Conservation (phyloP, 176 grass and related monocot species). For the Phoenix dactylifera region DNA sequence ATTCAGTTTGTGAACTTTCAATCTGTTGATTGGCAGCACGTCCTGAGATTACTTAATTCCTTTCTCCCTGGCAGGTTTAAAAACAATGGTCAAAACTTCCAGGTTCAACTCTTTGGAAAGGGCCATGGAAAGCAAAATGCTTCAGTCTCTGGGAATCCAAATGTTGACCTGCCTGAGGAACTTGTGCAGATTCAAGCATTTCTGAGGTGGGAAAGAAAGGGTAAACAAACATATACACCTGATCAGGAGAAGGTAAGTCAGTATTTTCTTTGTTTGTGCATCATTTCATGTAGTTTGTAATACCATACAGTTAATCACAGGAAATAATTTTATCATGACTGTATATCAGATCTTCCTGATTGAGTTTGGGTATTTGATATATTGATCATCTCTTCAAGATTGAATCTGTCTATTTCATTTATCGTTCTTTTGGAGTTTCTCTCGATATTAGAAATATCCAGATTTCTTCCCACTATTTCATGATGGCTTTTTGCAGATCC, state of each 20-base stretch:
- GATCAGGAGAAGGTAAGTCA: conserved; percentile 74
- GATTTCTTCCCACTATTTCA: too few species aligned
- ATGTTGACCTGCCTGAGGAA: conserved; percentile 68
- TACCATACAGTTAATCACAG: too few species aligned
- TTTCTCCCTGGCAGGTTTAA: conserved; percentile 56
- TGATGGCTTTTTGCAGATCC: too few species aligned
- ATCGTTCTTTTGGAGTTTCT: too few species aligned
- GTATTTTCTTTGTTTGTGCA: neutral
- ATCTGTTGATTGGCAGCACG: conserved; percentile 1
- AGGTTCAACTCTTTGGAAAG: conserved; percentile 33
- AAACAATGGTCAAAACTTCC: conserved; percentile 86
- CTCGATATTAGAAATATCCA: too few species aligned
- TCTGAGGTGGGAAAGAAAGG: conserved; percentile 91
- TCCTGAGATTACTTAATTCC: neutral
- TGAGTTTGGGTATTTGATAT: too few species aligned
- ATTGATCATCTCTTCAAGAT: too few species aligned
- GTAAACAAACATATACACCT: conserved; percentile 81
- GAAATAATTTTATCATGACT: too few species aligned
- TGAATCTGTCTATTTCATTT: too few species aligned
- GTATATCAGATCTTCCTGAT: too few species aligned
- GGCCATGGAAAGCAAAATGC: conserved; percentile 24
- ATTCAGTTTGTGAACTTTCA: conserved; percentile 5
- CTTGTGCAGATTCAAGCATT: conserved; percentile 97
- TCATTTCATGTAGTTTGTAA: too few species aligned
- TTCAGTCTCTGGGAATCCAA: conserved; percentile 28